These are phyloP conservation scores for Mycena chlorophos DNA, from an alignment of 768 basidiomycete species.

Conservation along the genomic window DNA sequence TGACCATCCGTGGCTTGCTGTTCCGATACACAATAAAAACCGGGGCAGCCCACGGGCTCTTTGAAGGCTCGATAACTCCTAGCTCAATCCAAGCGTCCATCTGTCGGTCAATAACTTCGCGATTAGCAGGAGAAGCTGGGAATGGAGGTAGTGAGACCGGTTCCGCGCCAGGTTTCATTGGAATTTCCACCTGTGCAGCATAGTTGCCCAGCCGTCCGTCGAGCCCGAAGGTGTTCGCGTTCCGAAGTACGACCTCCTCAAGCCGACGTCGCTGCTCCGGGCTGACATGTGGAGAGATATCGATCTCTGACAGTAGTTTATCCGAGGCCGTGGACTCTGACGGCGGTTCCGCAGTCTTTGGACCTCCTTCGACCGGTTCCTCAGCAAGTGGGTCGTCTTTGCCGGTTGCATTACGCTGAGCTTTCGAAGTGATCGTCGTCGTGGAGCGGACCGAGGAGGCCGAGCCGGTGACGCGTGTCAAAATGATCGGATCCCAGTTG, in stretches of 20 bases:
- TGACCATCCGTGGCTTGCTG: slow-evolving; percentile 35
- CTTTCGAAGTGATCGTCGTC: background rate
- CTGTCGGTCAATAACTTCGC: slow-evolving; percentile 31
- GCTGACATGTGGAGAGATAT: slow-evolving; percentile 2
- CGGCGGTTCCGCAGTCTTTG: slow-evolving; percentile 30
- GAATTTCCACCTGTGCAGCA: slow-evolving; percentile 26
- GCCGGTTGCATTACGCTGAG: background rate
- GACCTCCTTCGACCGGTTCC: slow-evolving; percentile 27
- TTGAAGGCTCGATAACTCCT: slow-evolving; percentile 42
- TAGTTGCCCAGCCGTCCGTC: slow-evolving; percentile 33
- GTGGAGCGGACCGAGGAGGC: background rate
- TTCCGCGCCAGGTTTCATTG: slow-evolving; percentile 24
- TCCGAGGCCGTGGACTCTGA: slow-evolving; percentile 10
- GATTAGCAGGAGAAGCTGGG: slow-evolving; percentile 28
- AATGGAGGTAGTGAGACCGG: slow-evolving; percentile 31
- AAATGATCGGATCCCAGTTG: too few relatives aligned
- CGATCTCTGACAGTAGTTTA: background rate
- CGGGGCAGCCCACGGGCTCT: slow-evolving; percentile 38
- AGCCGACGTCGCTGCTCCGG: slow-evolving; percentile 8
- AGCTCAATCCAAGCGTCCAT: slow-evolving; percentile 32
- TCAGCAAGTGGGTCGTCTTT: slow-evolving; percentile 14
- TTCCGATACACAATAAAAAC: slow-evolving; percentile 38
- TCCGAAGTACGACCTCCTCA: slow-evolving; percentile 16
- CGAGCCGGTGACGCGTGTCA: too few relatives aligned
- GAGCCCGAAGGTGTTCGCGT: slow-evolving; percentile 30